Percentiles rank a stretch among this genome's conserved stretches.
Evolutionary conservation across 139 green algal genomes (phyloP).

Genomic region (Picochlorum sp.): DNA sequence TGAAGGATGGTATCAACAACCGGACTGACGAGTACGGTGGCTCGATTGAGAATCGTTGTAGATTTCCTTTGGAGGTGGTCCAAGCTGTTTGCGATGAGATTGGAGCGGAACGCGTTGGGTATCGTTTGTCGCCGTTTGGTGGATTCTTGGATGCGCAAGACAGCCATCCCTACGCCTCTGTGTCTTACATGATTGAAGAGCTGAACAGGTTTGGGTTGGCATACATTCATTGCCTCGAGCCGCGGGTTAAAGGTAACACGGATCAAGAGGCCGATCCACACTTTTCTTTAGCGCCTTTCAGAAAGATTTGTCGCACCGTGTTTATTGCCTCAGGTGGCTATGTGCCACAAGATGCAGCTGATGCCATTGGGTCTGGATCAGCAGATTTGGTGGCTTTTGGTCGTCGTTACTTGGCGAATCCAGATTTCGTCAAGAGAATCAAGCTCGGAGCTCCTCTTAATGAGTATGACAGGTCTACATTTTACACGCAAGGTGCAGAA

Average conservation of each 20-base stretch:
- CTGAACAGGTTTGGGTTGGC: slow-evolving; percentile 35
- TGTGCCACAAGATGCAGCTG: slow-evolving; percentile 34
- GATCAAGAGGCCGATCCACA: slow-evolving; percentile 1
- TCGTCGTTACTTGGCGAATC: slow-evolving; percentile 59
- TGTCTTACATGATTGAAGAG: slow-evolving; percentile 54
- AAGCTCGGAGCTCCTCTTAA: slow-evolving; percentile 50
- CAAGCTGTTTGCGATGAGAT: slow-evolving; percentile 22
- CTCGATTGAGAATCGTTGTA: slow-evolving; percentile 32
- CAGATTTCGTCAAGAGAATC: slow-evolving; percentile 59
- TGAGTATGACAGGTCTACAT: slow-evolving; percentile 67
- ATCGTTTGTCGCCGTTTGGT: slow-evolving; percentile 63
- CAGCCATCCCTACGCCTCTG: slow-evolving; percentile 33
- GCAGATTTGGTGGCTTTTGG: slow-evolving; percentile 19
- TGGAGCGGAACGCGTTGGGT: slow-evolving; percentile 44
- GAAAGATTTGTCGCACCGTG: slow-evolving; percentile 31
- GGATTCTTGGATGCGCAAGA: slow-evolving; percentile 34
- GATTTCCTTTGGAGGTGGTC: slow-evolving; percentile 32
- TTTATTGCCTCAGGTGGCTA: slow-evolving; percentile 69
- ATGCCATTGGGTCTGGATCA: slow-evolving; percentile 38
- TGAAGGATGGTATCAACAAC: slow-evolving; percentile 29
- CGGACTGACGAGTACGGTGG: slow-evolving; percentile 35
- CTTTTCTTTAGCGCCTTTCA: slow-evolving; percentile 48
- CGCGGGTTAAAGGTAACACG: slow-evolving; percentile 32
- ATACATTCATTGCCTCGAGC: slow-evolving; percentile 36
- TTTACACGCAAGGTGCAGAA: slow-evolving; percentile 49